These are phyloP conservation scores for Penicillium herquei DNA, from an alignment of 495 filamentous ascomycete species.

Conservation along the genomic window DNA sequence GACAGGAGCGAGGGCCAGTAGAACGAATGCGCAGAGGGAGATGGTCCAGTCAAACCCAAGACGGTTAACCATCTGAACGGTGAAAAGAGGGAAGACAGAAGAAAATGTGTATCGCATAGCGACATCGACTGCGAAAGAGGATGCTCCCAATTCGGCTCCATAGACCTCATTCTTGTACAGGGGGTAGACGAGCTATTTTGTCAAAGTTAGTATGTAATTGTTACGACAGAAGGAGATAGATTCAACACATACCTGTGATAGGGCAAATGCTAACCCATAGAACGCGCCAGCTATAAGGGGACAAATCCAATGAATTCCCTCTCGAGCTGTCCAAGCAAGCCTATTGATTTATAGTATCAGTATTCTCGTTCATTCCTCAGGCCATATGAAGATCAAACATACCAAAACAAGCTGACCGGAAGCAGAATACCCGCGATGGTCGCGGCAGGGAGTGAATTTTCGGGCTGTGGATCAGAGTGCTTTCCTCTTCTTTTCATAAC, in stretches of 20 bases:
- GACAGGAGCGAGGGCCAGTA: constrained; percentile 1
- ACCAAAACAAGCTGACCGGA: constrained; percentile 11
- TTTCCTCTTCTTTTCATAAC: not conserved
- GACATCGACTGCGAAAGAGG: constrained; percentile 7
- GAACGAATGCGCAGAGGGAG: constrained; percentile 1
- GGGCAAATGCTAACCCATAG: constrained; percentile 5
- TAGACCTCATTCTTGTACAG: constrained; percentile 14
- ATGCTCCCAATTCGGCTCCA: constrained; percentile 7
- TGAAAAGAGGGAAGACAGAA: constrained; percentile 11
- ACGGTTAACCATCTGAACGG: constrained; percentile 1
- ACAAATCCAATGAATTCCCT: constrained; percentile 9
- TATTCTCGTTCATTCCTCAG: not conserved
- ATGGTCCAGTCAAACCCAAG: constrained; percentile 11
- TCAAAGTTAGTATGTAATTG: not conserved
- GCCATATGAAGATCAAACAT: not conserved
- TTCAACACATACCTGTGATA: constrained; percentile 3
- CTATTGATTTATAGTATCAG: not conserved
- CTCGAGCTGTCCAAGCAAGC: constrained; percentile 11
- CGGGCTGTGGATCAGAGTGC: not conserved
- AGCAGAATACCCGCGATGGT: constrained; percentile 7
- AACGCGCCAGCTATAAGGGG: constrained; percentile 2
- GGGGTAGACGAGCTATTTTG: constrained; percentile 7
- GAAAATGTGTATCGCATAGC: constrained; percentile 11
- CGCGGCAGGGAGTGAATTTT: constrained; percentile 3
- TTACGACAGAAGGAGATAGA: not conserved